A percentile compares a stretch with the other conserved stretches of the same genome.
Conservation (phyloP, 257 asterid genomes). For the Penstemon eatonii region DNA sequence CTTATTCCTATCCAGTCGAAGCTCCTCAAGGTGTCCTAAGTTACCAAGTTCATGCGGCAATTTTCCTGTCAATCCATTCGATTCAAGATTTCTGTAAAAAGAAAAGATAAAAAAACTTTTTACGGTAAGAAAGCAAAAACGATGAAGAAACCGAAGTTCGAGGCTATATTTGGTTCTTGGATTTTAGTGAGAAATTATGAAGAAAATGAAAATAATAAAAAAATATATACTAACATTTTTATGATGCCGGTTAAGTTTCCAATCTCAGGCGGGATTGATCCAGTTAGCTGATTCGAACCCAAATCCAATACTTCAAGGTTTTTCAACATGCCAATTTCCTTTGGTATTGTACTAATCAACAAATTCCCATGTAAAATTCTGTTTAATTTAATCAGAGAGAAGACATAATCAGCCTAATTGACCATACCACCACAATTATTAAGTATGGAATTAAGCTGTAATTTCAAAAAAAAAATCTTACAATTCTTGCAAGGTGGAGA, state of each 20-base stretch:
- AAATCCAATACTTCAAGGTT: constrained; percentile 75
- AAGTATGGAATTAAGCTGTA: background rate
- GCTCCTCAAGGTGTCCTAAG: too few relatives aligned
- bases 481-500: constrained; percentile 74
- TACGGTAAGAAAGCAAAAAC: constrained; percentile 8
- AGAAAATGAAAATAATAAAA: too few relatives aligned
- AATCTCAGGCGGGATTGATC: constrained; percentile 69
- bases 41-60: too few relatives aligned
- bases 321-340: constrained; percentile 68
- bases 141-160: constrained; percentile 6
- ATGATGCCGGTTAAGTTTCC: constrained; percentile 63
- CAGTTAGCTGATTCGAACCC: constrained; percentile 71
- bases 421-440: background rate
- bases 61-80: too few relatives aligned
- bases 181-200: too few relatives aligned
- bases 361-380: constrained; percentile 78
- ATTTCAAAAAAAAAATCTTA: constrained; percentile 36
- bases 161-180: too few relatives aligned
- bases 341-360: constrained; percentile 73
- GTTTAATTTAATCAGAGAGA: constrained; percentile 20
- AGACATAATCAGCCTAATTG: constrained; percentile 22
- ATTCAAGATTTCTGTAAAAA: constrained; percentile 52
- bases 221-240: constrained; percentile 60
- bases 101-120: constrained; percentile 7
- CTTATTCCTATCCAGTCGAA: too few relatives aligned